These are phyloP conservation scores for Stachybotrys chlorohalonatus DNA, from an alignment of 2,329 filamentous ascomycete genomes.

Conservation along the genomic window DNA sequence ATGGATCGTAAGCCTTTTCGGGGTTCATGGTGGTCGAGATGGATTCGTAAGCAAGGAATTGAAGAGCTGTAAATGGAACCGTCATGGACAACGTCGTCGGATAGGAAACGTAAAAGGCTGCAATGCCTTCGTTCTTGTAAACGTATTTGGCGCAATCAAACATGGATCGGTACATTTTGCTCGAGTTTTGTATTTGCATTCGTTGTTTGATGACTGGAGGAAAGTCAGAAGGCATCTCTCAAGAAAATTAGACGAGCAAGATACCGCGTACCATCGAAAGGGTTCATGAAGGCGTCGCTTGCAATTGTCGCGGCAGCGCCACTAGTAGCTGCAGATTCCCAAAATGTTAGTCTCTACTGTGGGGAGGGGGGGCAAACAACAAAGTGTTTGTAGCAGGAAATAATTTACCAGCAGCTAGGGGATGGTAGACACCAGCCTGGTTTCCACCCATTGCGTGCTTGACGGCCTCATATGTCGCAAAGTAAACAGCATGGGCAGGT, in stretches of 20 bases:
- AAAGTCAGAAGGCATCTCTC: not conserved
- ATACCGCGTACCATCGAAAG: constrained; percentile 76
- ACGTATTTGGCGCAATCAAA: constrained; percentile 80
- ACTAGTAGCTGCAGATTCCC: constrained; percentile 60
- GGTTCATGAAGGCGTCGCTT: constrained; percentile 98
- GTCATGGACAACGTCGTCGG: constrained; percentile 98
- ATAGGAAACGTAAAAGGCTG: constrained; percentile 96
- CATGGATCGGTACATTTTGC: constrained; percentile 75
- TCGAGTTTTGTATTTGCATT: constrained; percentile 97
- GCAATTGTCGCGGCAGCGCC: constrained; percentile 93
- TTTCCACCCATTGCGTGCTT: constrained; percentile 96
- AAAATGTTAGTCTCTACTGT: not conserved
- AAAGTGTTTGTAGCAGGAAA: not conserved
- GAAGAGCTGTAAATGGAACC: constrained; percentile 91
- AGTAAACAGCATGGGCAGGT: constrained; percentile 95
- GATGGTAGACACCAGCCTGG: constrained; percentile 77
- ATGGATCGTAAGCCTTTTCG: constrained; percentile 73
- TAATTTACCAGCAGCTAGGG: constrained; percentile 74
- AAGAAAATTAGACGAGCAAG: not conserved
- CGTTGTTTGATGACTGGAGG: constrained; percentile 89
- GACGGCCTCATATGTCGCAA: constrained; percentile 94
- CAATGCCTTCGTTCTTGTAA: constrained; percentile 77
- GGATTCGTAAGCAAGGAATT: constrained; percentile 97
- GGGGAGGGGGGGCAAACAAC: not conserved
- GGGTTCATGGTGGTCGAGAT: constrained; percentile 92